Evolutionary conservation across 176 grass and related monocot genomes (phyloP).

Genomic region (Oryza punctata): DNA sequence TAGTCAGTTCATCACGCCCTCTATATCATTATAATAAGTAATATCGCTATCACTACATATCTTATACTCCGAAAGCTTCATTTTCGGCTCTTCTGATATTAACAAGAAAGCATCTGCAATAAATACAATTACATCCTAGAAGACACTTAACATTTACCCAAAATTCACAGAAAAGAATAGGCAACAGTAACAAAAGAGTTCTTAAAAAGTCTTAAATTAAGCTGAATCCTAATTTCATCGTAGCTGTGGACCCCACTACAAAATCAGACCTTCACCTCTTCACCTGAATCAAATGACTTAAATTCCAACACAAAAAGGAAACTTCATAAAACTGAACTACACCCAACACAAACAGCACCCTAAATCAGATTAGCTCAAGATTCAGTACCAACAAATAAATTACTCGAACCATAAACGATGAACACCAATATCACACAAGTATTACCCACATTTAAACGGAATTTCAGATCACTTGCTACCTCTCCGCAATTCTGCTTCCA

Average conservation of each 20-base stretch:
- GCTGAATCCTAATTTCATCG: background rate
- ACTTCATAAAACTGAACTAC: background rate
- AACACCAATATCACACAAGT: background rate
- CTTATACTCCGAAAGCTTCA: background rate
- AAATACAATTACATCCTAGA: constrained; percentile 11
- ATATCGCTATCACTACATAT: constrained; percentile 4
- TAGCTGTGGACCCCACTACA: background rate
- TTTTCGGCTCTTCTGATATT: background rate
- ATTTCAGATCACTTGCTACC: background rate
- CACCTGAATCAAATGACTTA: background rate
- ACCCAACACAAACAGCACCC: background rate
- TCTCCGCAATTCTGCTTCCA: background rate
- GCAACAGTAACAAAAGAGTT: background rate
- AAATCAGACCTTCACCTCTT: background rate
- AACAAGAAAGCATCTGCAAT: background rate
- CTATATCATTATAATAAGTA: background rate
- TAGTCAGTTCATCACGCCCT: constrained; percentile 5
- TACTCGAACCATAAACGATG: background rate
- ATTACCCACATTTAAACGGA: background rate
- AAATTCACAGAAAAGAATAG: background rate
- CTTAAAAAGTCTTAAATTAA: background rate
- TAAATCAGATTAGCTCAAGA: background rate
- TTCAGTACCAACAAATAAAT: background rate
- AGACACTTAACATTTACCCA: background rate
- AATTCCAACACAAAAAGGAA: background rate